A percentile compares a stretch with the other conserved stretches of the same genome.
These are phyloP conservation scores for Obelidium mucronatum DNA, from an alignment of 192 early-diverging fungal genomes.

Conservation along the genomic window DNA sequence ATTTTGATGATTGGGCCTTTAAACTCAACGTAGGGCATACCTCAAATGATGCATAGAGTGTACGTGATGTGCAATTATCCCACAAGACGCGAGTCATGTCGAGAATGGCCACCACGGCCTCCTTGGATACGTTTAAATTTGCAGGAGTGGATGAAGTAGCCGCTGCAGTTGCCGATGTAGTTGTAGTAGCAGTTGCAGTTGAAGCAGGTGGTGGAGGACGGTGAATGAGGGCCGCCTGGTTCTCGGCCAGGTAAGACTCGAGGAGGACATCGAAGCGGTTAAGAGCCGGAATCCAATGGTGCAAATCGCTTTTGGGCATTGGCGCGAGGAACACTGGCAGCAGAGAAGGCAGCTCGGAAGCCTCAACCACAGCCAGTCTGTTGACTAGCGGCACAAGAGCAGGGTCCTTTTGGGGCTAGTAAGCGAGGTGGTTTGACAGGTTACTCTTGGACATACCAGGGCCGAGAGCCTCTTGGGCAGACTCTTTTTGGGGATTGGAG, in stretches of 20 bases:
- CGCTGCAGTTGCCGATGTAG: not conserved
- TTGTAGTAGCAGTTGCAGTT: not conserved
- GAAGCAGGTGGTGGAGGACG: no score
- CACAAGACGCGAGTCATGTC: constrained; percentile 81
- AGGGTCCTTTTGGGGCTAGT: no score
- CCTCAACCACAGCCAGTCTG: no score
- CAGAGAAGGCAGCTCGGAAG: constrained; percentile 41
- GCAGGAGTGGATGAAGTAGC: not conserved
- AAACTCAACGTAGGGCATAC: constrained; percentile 55
- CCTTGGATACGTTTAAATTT: constrained; percentile 46
- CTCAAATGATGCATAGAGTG: constrained; percentile 91
- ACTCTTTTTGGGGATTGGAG: no score
- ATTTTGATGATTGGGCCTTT: no score
- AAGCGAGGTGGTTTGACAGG: no score
- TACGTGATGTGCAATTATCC: constrained; percentile 95
- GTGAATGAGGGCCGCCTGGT: no score
- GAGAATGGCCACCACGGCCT: constrained; percentile 70
- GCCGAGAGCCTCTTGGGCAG: no score
- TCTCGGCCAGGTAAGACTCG: constrained; percentile 44
- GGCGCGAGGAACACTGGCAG: constrained; percentile 14
- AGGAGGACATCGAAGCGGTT: constrained; percentile 92
- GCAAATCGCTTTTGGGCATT: constrained; percentile 90
- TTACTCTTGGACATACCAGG: no score
- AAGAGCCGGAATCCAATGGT: constrained; percentile 93
- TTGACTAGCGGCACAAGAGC: no score